Evolutionary conservation across 768 basidiomycete genomes (phyloP).

Genomic region (Pisolithus microcarpus): DNA sequence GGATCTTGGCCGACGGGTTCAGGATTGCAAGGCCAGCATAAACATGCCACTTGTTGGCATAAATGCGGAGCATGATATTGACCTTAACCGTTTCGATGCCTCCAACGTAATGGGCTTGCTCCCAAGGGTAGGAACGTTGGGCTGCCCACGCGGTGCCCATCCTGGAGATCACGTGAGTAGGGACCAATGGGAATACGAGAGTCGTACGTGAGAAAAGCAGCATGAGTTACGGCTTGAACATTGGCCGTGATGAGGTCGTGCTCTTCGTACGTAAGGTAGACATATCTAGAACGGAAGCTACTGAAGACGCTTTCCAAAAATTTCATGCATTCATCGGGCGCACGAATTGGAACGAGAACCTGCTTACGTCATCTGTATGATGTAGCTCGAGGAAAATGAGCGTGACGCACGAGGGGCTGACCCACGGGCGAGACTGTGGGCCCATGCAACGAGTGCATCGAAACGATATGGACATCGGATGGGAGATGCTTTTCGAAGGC

Average conservation of each 20-base stretch:
- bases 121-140: constrained; percentile 83
- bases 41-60: constrained; percentile 97
- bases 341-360: constrained; percentile 88
- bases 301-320: constrained; percentile 79
- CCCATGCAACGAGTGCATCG: constrained; percentile 91
- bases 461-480: constrained; percentile 79
- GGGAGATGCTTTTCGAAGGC: constrained; percentile 91
- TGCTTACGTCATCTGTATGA: constrained; percentile 23
- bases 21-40: constrained; percentile 98
- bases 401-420: constrained; percentile 72
- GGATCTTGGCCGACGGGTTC: constrained; percentile 80
- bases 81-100: constrained; percentile 97
- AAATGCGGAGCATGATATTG: constrained; percentile 94
- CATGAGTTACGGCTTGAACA: constrained; percentile 97
- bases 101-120: constrained; percentile 88
- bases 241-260: constrained; percentile 97
- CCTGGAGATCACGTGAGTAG: constrained; percentile 34
- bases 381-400: background rate
- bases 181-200: constrained; percentile 1
- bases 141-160: constrained; percentile 98
- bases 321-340: constrained; percentile 58
- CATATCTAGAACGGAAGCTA: constrained; percentile 77
- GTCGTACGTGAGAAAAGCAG: constrained; percentile 85
- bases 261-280: constrained; percentile 92
- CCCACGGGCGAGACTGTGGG: constrained; percentile 82